These are phyloP conservation scores for Chlorencoelia australis DNA, from an alignment of 2,329 filamentous ascomycete genomes.

Conservation along the genomic window DNA sequence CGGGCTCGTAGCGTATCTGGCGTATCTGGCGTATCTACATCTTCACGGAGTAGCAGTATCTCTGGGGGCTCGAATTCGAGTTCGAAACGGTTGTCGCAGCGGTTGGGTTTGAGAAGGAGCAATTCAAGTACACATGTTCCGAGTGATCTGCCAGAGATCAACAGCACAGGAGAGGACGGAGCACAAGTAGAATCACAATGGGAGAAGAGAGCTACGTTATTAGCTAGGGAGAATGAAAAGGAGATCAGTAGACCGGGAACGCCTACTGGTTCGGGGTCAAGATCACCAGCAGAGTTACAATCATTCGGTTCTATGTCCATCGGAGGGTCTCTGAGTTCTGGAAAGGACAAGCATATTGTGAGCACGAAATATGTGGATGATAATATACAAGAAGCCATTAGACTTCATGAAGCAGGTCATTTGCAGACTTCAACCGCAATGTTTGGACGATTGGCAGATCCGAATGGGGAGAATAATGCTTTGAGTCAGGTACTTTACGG, in stretches of 20 bases:
- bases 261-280: constrained; percentile 17
- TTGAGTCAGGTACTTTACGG: constrained; percentile 94
- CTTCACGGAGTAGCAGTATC: constrained; percentile 13
- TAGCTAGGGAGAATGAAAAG: constrained; percentile 54
- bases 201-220: constrained; percentile 87
- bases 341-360: constrained; percentile 26
- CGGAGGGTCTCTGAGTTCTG: background rate
- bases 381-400: constrained; percentile 91
- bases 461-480: constrained; percentile 77
- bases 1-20: constrained; percentile 33
- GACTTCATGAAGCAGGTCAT: constrained; percentile 77
- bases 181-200: constrained; percentile 59
- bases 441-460: constrained; percentile 77
- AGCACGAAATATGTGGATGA: constrained; percentile 47
- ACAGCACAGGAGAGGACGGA: constrained; percentile 35
- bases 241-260: constrained; percentile 33
- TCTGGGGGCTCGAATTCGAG: constrained; percentile 10
- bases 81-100: constrained; percentile 48
- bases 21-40: constrained; percentile 34
- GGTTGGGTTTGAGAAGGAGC: constrained; percentile 55
- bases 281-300: constrained; percentile 15
- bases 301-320: constrained; percentile 10
- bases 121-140: constrained; percentile 66
- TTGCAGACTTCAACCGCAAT: constrained; percentile 71
- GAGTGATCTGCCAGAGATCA: constrained; percentile 66